Evolutionary conservation across 257 asterid species (phyloP).

Genomic region (Solanum chiquidenum): DNA sequence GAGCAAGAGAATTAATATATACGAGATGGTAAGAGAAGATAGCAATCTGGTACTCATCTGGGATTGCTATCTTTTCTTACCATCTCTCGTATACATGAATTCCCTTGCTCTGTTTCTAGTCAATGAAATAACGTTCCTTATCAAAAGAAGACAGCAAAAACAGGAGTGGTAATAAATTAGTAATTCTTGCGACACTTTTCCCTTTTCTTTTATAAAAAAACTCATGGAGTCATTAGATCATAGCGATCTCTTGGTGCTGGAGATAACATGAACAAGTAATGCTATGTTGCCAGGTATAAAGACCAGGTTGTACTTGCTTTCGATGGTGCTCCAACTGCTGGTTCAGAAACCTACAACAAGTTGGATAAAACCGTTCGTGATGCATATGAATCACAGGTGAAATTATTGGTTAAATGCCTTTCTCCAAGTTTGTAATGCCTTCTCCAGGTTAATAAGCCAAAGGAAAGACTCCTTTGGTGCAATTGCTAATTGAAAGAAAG

Average conservation of each 20-base stretch:
- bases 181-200: background rate
- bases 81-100: background rate
- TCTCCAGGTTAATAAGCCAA: no score
- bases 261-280: background rate
- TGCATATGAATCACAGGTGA: background rate
- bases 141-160: background rate
- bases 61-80: background rate
- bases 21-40: background rate
- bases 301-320: background rate
- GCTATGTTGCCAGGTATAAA: background rate
- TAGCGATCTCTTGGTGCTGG: background rate
- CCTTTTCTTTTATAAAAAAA: background rate
- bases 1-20: background rate
- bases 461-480: no score
- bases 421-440: no score
- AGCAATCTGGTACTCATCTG: background rate
- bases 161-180: background rate
- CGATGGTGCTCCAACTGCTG: background rate
- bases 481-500: no score
- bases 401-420: background rate
- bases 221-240: background rate
- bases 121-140: background rate
- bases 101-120: background rate
- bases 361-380: background rate
- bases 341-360: background rate